Evolutionary conservation across 768 basidiomycete genomes (phyloP), one percentile per base, ranked within the genome.

Genomic region (Tricholomella constricta): DNA sequence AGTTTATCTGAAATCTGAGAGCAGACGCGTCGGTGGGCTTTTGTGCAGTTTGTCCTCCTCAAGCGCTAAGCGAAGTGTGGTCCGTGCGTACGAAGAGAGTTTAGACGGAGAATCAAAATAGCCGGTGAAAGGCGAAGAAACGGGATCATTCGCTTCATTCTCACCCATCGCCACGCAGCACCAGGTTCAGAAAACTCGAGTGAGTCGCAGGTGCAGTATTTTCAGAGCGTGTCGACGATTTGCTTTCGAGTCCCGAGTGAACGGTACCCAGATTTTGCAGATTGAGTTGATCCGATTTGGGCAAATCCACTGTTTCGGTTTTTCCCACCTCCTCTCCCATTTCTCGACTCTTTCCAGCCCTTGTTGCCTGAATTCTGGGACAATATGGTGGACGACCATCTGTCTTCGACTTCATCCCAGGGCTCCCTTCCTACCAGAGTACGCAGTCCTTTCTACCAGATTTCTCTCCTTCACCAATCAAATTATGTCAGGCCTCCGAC

Each of bases 401-500:
- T 62, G 51, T 60, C 68, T 50, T 66, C 68, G 51, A 56, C 64
- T 38, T 67, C 73, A 45, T 67, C 65, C 45, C 56, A 58, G 47
- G 51, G 46, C 42, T 65, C 69, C 35, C 55, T 59, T 29, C 49
- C 60, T 36, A 56, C 48, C 45, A 62, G 57, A 56, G 71, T 75
- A 57, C 51, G 52, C 51, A 41, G n/a, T 59, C 53, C 64, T 55
- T 14, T 40, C 40, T 19, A 46, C 14, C 12, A 42, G 41, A 20
- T 48, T 47, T 29, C 44, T 14, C 42, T 40, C 36, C 19, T 55
- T 49, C 35, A 34, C 51, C 48, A 44, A 58, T 56, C 45, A 49
- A 61, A 57, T 56, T 41, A 52, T 54, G 59, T 58, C 52, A 79
- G 78, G 55, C 67, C 64, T 65, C 80, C 78, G 77, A 80, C 51